phyloP scores from a whole-genome alignment of 176 grass and related monocot genomes.

The Coix lacrymajobi region DNA sequence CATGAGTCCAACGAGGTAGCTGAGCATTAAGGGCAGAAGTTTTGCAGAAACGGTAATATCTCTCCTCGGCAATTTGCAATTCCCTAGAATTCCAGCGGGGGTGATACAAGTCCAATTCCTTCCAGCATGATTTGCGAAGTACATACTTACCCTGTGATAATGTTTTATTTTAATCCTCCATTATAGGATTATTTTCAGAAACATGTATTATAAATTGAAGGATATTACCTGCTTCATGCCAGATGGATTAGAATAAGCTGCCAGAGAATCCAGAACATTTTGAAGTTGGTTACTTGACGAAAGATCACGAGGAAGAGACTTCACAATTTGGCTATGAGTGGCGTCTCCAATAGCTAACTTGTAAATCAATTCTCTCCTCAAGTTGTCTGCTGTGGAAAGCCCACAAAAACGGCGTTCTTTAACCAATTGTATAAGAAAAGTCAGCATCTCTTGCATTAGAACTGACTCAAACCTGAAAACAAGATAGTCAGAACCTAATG shows the following conservation, averaged over 20 bases:
- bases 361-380: slow-evolving; percentile 88
- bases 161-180: not conserved
- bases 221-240: slow-evolving; percentile 92
- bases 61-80: slow-evolving; percentile 91
- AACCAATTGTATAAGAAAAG: slow-evolving; percentile 91
- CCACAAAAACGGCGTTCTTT: slow-evolving; percentile 93
- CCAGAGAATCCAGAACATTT: slow-evolving; percentile 76
- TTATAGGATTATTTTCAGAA: slow-evolving; percentile 6
- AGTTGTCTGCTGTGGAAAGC: slow-evolving; percentile 72
- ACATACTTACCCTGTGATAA: slow-evolving; percentile 84
- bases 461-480: slow-evolving; percentile 76
- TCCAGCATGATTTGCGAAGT: slow-evolving; percentile 79
- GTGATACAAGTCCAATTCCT: slow-evolving; percentile 94
- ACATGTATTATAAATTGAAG: slow-evolving; percentile 2
- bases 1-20: slow-evolving; percentile 73
- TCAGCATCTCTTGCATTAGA: slow-evolving; percentile 92
- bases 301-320: slow-evolving; percentile 86
- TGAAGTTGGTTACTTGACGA: slow-evolving; percentile 70
- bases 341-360: slow-evolving; percentile 79
- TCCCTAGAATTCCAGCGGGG: slow-evolving; percentile 95
- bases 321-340: slow-evolving; percentile 91
- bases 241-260: slow-evolving; percentile 91
- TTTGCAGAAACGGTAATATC: slow-evolving; percentile 96
- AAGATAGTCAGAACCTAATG: slow-evolving; percentile 8
- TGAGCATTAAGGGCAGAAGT: slow-evolving; percentile 74